Evolutionary conservation across 2,329 filamentous ascomycete species (phyloP), one percentile per base, ranked within the genome.

Genomic region (Tolypocladium amazonense): DNA sequence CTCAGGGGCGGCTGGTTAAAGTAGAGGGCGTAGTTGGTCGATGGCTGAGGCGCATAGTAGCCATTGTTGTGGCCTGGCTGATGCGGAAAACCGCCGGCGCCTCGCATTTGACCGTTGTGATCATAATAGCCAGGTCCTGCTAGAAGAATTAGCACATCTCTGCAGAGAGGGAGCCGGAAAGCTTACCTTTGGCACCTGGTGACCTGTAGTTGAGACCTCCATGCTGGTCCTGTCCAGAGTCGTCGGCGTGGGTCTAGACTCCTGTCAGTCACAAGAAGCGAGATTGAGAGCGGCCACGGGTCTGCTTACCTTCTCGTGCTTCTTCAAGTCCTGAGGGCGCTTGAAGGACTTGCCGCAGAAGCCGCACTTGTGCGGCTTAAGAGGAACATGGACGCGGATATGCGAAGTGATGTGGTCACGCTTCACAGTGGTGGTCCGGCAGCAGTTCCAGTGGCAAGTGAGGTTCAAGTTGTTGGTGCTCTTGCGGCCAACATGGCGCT

Each of bases 341-440:
- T 99, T 99, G 83, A 99, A 99, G 1, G 92, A 92, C 81, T 99
- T 99, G 72, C 91, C 91, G 72, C 94, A 99, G 77, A 97, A 96
- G 72, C 97, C 92, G 75, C 94, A 99, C 77, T 97, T 97, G 80
- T 99, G 94, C 66, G 94, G 94, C 82, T 99, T 99, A 62, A 99
- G 81, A 1, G 94, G 94, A n/a, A 99, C 93, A 74, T 99, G 94
- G 58, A 97, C 94, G 65, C 94, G 90, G 69, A 99, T 97, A 76
- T 99, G 94, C 57, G 94, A 97, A 57, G 94, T 99, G 76, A 99
- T 99, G 78, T 99, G 94, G 70, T 97, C 94, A 69, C 94, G 91
- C 83, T 99, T 97, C 73, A 97, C 93, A 2, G 93, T 97, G 56
- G 92, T 97, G 27, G 93, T 97, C 64, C 92, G 87, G 79, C 94